These are phyloP conservation scores for Pecoramyces ruminantium DNA, from an alignment of 192 early-diverging fungal species.

Conservation along the genomic window DNA sequence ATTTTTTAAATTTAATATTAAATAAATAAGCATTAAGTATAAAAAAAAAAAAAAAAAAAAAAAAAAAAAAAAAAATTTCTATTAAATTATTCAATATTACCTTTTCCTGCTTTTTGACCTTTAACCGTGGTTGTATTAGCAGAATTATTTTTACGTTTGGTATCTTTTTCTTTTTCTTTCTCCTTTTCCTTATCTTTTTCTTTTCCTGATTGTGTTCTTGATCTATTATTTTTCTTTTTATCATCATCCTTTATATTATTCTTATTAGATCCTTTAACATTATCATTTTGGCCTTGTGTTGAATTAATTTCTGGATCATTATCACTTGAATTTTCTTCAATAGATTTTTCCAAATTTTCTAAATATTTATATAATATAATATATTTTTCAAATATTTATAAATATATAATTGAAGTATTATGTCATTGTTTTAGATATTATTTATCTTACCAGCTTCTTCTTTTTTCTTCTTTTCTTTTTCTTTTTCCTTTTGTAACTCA, in stretches of 20 bases:
- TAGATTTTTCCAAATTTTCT: neutral
- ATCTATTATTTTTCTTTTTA: neutral
- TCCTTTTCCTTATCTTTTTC: slow-evolving; percentile 17
- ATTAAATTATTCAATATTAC: neutral
- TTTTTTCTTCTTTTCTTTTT: slow-evolving; percentile 13
- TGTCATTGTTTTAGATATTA: neutral
- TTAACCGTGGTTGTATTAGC: neutral
- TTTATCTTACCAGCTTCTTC: slow-evolving; percentile 3
- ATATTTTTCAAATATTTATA: no score
- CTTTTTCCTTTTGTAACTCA: slow-evolving; percentile 12
- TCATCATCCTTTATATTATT: neutral
- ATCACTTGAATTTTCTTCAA: neutral
- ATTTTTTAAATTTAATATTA: no score
- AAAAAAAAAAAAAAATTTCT: no score
- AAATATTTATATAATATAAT: no score
- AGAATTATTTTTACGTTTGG: slow-evolving; percentile 9
- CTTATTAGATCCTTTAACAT: neutral
- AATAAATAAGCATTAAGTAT: neutral
- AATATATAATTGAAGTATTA: no score
- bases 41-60: neutral
- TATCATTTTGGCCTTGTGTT: neutral
- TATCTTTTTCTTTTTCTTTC: slow-evolving; percentile 10
- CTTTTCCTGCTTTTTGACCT: neutral
- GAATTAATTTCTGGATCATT: neutral
- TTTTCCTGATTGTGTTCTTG: neutral